phyloP scores from a whole-genome alignment of 371 early-diverging fungal genomes.

The Syncephalastrum sp. region DNA sequence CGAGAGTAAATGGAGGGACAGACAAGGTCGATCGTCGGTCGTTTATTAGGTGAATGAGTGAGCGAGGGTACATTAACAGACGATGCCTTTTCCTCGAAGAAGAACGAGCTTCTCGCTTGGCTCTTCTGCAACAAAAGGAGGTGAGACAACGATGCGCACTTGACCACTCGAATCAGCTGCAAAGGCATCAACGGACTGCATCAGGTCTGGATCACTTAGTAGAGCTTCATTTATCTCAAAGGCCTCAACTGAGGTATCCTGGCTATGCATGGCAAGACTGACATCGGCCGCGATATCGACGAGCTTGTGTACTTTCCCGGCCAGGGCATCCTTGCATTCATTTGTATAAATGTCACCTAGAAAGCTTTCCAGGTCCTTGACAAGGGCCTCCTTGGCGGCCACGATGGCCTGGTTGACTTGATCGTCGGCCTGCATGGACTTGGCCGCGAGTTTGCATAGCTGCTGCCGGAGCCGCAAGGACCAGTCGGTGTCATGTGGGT shows the following conservation, averaged over 20 bases:
- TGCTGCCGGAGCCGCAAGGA: constrained; percentile 43
- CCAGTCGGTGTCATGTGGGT: constrained; percentile 25
- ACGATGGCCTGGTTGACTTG: constrained; percentile 24
- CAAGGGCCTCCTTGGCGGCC: constrained; percentile 16
- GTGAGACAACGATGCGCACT: too few relatives aligned
- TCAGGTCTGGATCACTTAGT: too few relatives aligned
- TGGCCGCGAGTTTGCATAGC: constrained; percentile 34
- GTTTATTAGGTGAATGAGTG: too few relatives aligned
- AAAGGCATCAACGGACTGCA: too few relatives aligned
- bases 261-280: constrained; percentile 37
- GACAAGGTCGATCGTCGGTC: too few relatives aligned
- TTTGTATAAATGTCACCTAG: constrained; percentile 28
- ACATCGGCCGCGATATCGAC: constrained; percentile 37
- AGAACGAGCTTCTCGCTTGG: too few relatives aligned
- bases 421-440: constrained; percentile 22
- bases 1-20: too few relatives aligned
- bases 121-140: too few relatives aligned
- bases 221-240: too few relatives aligned
- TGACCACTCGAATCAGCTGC: too few relatives aligned
- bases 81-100: too few relatives aligned
- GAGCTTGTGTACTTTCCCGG: constrained; percentile 25
- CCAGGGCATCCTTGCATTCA: constrained; percentile 17
- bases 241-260: constrained; percentile 30
- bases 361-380: constrained; percentile 16
- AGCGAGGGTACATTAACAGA: too few relatives aligned